Evolutionary conservation across 2,329 filamentous ascomycete genomes (phyloP).

Genomic region (Stagonosporopsis chrysanthemi): DNA sequence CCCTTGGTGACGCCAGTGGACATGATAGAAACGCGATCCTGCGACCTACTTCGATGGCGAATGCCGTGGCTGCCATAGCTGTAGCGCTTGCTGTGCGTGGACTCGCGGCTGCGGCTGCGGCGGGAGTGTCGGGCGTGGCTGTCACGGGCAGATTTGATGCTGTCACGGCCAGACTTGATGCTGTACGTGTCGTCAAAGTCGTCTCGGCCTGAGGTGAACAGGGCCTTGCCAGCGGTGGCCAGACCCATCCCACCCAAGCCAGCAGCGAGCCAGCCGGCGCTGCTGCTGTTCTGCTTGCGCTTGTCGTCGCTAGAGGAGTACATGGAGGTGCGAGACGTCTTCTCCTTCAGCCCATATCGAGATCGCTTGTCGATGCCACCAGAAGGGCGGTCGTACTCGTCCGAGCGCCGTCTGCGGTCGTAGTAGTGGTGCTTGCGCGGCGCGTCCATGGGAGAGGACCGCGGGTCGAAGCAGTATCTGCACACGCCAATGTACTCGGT

Average conservation of each 20-base stretch:
- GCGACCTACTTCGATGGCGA: conserved; percentile 49
- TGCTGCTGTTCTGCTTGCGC: conserved; percentile 54
- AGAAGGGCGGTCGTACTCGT: conserved; percentile 51
- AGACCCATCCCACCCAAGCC: conserved; percentile 63
- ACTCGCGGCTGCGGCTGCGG: conserved; percentile 48
- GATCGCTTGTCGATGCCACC: conserved; percentile 67
- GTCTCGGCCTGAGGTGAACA: conserved; percentile 58
- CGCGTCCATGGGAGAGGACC: conserved; percentile 62
- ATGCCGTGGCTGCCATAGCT: conserved; percentile 55
- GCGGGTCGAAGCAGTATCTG: conserved; percentile 70
- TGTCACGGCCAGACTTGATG: conserved; percentile 64
- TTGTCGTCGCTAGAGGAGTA: conserved; percentile 42
- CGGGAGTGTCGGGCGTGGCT: conserved; percentile 39
- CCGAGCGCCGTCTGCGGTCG: conserved; percentile 52
- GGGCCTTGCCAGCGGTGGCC: conserved; percentile 60
- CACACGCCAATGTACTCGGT: conserved; percentile 72
- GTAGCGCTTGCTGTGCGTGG: conserved; percentile 52
- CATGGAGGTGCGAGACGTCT: conserved; percentile 44
- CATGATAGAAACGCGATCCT: conserved; percentile 44
- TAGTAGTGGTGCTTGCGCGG: conserved; percentile 68
- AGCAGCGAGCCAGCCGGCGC: conserved; percentile 60
- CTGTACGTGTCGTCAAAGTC: conserved; percentile 69
- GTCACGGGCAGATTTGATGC: too few species aligned
- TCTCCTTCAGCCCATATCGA: conserved; percentile 56
- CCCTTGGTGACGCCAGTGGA: conserved; percentile 46